Conservation (phyloP, 192 early-diverging fungal species). For the Rhizophagus sp. region DNA sequence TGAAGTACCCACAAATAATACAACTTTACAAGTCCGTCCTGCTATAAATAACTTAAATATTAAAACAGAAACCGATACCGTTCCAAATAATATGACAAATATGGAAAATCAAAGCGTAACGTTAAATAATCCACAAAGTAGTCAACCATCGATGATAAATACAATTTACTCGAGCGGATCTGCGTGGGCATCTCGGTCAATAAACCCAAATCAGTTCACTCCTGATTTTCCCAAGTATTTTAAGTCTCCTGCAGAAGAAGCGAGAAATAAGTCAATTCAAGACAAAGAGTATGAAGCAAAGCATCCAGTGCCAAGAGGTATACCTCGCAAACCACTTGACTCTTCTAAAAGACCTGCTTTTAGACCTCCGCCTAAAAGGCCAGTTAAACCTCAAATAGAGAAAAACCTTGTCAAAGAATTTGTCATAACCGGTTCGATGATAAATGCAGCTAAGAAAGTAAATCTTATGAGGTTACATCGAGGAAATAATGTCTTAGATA, state of each 20-base stretch:
- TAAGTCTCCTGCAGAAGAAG: background rate
- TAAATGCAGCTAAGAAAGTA: conserved; percentile 2
- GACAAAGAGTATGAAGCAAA: background rate
- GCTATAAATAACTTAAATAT: background rate
- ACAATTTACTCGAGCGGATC: too few relatives aligned
- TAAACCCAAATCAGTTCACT: background rate
- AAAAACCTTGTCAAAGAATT: background rate
- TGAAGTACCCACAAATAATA: background rate
- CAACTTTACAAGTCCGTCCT: background rate
- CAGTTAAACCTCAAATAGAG: background rate
- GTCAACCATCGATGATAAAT: background rate
- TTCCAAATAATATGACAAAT: background rate
- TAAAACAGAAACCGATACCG: background rate
- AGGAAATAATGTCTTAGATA: conserved; percentile 47
- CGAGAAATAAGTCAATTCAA: background rate
- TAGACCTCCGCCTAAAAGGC: background rate
- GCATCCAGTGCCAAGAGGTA: background rate
- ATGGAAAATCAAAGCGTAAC: background rate
- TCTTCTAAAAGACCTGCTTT: too few relatives aligned
- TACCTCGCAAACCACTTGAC: background rate
- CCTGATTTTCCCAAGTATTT: background rate
- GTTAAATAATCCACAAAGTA: background rate
- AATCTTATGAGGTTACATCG: conserved; percentile 20
- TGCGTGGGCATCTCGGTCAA: too few relatives aligned
- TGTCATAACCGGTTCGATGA: background rate